These are phyloP conservation scores for Ceratobasidium papillatum DNA, from an alignment of 1,284 basidiomycete species.

Conservation along the genomic window DNA sequence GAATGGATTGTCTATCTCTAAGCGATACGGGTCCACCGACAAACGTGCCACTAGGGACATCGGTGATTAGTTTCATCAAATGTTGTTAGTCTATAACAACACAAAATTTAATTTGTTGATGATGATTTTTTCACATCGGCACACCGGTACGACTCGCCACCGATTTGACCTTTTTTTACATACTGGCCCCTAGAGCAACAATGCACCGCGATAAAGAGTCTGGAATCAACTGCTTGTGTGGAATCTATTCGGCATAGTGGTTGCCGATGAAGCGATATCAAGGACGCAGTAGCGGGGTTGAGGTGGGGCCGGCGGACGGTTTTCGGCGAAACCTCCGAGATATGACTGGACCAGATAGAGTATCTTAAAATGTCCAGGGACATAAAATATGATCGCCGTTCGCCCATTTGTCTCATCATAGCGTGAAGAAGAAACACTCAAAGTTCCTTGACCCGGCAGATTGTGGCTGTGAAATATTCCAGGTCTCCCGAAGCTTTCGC, in stretches of 20 bases:
- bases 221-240: not conserved
- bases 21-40: not conserved
- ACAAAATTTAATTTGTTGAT: not conserved
- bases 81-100: conserved; percentile 10
- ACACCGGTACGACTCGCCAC: not conserved
- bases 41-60: conserved; percentile 4
- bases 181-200: not conserved
- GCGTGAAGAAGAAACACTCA: not conserved
- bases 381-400: not conserved
- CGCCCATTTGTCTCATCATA: not conserved
- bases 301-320: conserved; percentile 17
- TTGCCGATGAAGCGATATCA: not conserved
- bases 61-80: conserved; percentile 18
- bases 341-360: not conserved
- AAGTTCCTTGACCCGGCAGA: conserved; percentile 14
- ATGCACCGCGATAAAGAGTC: not conserved
- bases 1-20: not conserved
- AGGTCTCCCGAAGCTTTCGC: not conserved
- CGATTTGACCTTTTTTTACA: not conserved
- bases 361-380: not conserved
- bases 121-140: not conserved
- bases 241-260: not conserved
- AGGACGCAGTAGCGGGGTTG: not conserved
- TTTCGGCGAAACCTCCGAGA: conserved; percentile 3
- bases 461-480: conserved; percentile 27